Base-by-base conservation (phyloP, 1,139 yeast genomes). In the Zygosaccharomyces sapae region DNA sequence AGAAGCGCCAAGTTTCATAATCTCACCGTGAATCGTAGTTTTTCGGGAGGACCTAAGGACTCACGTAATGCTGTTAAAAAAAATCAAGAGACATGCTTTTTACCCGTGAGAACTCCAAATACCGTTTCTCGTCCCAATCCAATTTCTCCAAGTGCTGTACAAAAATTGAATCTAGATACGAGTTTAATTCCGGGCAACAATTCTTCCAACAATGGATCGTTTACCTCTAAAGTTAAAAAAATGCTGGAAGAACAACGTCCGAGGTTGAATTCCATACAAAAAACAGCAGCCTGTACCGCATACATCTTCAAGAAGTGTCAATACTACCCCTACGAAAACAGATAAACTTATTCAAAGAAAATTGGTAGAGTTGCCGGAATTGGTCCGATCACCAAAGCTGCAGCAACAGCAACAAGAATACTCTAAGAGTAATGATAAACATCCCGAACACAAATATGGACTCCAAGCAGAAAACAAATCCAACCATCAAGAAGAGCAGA, bases 1-100 rank as follows among this genome's bases (percentile, higher is more conserved):
- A 38, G 41, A 38, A 38, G 41, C 41, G 34, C 41, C 34, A 38
- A 38, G 20, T 38, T 38, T 16, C 41, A 38, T 27, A 38, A 38
- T 20, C 31, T 38, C n/a, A 38, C 41, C 5, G 41, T 38, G 34
- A 22, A 33, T 9, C 33, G 20, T 18, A 22, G 13, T 9, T 18
- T 33, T 5, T 13, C 34, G 18, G 13, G 25, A 9, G 13, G n/a
- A 16, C n/a, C 41, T 3, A 29, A 29, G 25, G 41, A 38, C 10
- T 5, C 34, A 31, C 41, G 34, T 16, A 22, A 9, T 22, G 7
- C 34, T 4, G 33, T 19, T 19, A n/a, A 33, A 13, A 38, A 27
- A 9, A 19, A 38, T 7, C 34, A 27, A 16, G 41, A 38, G 12
- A 16, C 41, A 7, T 38, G 31, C 20, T 38, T 38, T 29, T 22